phyloP scores from a whole-genome alignment of 441 rosid species.

The Manihot esculenta region DNA sequence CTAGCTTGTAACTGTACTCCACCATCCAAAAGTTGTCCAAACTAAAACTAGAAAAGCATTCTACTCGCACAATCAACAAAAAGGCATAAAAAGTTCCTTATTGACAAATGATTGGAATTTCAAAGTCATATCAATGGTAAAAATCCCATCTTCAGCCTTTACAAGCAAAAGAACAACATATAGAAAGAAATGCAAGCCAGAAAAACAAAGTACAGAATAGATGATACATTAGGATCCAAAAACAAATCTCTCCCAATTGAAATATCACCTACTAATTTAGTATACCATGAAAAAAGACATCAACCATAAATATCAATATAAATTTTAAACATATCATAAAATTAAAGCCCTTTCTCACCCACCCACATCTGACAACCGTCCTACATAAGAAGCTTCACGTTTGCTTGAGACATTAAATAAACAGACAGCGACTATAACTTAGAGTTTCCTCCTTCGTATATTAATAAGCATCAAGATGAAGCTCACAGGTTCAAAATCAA shows the following conservation, averaged over 20 bases:
- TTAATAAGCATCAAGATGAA: too few species aligned
- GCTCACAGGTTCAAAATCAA: neutral
- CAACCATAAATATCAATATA: neutral
- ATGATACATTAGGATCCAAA: neutral
- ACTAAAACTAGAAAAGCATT: neutral
- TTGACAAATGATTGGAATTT: neutral
- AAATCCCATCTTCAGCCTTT: neutral
- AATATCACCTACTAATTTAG: neutral
- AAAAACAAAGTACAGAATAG: neutral
- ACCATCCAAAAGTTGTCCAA: neutral
- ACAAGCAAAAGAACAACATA: neutral
- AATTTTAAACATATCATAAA: neutral
- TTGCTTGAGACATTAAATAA: neutral
- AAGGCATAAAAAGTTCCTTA: neutral
- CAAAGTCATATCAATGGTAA: neutral
- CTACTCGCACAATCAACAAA: neutral
- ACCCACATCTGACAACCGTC: neutral
- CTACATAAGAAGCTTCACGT: neutral
- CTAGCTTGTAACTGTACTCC: neutral
- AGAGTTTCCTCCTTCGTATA: neutral
- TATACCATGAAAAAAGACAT: neutral
- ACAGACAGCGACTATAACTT: neutral
- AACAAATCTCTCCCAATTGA: neutral
- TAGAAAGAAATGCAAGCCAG: neutral
- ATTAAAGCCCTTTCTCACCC: too few species aligned